Evolutionary conservation across 2,329 filamentous ascomycete genomes (phyloP), one percentile per base, ranked within the genome.

Genomic region (Thelonectria discophora): DNA sequence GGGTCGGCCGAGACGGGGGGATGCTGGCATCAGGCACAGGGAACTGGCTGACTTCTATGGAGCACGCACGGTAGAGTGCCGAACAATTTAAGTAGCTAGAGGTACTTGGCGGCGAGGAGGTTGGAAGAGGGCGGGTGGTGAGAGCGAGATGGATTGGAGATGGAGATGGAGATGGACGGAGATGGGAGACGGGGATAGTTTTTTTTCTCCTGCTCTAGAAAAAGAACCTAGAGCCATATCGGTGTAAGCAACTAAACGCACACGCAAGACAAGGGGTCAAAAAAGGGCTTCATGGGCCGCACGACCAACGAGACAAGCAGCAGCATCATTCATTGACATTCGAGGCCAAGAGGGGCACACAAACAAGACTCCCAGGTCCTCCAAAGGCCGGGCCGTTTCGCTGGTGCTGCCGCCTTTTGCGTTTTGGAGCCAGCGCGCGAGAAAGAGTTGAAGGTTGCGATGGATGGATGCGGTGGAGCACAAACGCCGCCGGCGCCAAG

Each of bases 1-100:
- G 62, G 58, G 57, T 54, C 51, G 55, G 20, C 48, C 58, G 58
- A 46, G 30, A 60, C 62, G 63, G 62, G 58, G 68, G 58, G 64
- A 64, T 70, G 56, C 60, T 62, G 37, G 55, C 40, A 62, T 18
- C 12, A 27, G 43, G 40, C 18, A 55, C 43, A 24, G 49, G 54
- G 54, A 62, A 58, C 42, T 45, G 55, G 45, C 48, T 47, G 47
- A 52, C 17, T 45, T 48, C 51, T 49, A 58, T 43, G 48, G 34
- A 37, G 52, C 40, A 43, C 21, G 30, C 30, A 51, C 49, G 37
- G 37, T 39, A 46, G 18, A 47, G 48, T 51, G 43, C 52, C 47
- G 42, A 53, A 53, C 34, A 42, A 48, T 51, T 56, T 50, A 45
- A 27, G 34, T 17, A 45, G 27, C 27, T 30, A 30, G 9, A 11